Percentiles rank a stretch among this genome's conserved stretches.
Evolutionary conservation across 495 filamentous ascomycete species (phyloP).

Genomic region (Aspergillus coremiiformis): DNA sequence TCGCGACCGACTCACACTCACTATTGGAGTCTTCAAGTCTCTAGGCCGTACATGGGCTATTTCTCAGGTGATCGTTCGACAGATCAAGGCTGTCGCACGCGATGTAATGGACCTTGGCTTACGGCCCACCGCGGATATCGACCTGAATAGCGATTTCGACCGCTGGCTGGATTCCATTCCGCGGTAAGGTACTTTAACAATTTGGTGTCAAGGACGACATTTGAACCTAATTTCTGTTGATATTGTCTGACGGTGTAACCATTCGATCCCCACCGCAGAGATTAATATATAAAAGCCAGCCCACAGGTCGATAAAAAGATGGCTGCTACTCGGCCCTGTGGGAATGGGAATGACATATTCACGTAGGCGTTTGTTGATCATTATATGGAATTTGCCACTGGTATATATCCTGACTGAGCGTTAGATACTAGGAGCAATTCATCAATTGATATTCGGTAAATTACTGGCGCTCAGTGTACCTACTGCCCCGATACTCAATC

Average conservation of each 20-base stretch:
- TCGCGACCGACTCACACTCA: conserved; percentile 70
- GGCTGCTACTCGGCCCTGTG: neutral
- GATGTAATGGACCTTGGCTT: conserved; percentile 42
- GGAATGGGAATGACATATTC: neutral
- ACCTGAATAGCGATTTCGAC: conserved; percentile 34
- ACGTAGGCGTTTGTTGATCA: neutral
- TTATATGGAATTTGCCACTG: neutral
- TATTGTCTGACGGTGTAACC: neutral
- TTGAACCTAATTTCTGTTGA: neutral
- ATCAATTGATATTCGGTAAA: neutral
- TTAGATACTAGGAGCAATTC: neutral
- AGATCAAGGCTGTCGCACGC: conserved; percentile 53
- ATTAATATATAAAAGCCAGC: neutral
- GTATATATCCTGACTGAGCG: neutral
- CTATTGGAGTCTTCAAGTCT: conserved; percentile 73
- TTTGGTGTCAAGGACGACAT: neutral
- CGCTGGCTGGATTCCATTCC: conserved; percentile 15
- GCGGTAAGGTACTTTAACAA: neutral
- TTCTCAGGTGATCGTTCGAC: conserved; percentile 61
- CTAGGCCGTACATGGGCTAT: conserved; percentile 71
- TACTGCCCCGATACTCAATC: no score
- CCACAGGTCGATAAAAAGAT: neutral
- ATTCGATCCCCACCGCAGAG: neutral
- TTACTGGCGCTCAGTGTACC: no score
- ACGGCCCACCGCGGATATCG: conserved; percentile 37